A percentile compares a stretch with the other conserved stretches of the same genome.
Evolutionary conservation across 2,329 filamentous ascomycete species (phyloP).

Genomic region (Talaromyces albobiverticillius): DNA sequence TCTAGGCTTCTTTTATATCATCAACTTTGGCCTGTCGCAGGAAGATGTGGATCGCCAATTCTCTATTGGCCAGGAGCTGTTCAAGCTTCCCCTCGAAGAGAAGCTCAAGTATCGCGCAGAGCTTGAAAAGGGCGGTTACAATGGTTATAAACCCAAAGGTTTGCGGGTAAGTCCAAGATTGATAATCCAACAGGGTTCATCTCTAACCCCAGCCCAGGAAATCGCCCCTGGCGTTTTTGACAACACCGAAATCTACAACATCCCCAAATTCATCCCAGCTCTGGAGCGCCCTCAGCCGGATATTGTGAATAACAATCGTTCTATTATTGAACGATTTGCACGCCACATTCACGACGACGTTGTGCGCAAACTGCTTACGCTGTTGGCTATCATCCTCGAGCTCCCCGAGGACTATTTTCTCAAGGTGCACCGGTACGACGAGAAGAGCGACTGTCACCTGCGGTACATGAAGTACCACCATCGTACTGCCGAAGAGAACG

Average conservation of each 20-base stretch:
- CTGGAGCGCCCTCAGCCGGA: conserved; percentile 47
- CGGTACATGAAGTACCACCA: conserved; percentile 59
- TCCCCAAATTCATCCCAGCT: conserved; percentile 54
- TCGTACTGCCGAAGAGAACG: conserved; percentile 47
- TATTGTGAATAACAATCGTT: conserved; percentile 46
- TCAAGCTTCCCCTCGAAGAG: conserved; percentile 52
- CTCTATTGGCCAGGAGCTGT: conserved; percentile 55
- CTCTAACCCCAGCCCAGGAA: conserved; percentile 18
- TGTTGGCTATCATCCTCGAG: conserved; percentile 60
- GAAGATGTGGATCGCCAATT: conserved; percentile 58
- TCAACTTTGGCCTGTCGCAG: conserved; percentile 56
- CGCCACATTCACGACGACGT: conserved; percentile 53
- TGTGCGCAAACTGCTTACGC: conserved; percentile 52
- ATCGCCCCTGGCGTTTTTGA: conserved; percentile 40
- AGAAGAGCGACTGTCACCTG: conserved; percentile 56
- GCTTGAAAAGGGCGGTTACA: conserved; percentile 51
- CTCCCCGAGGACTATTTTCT: conserved; percentile 57
- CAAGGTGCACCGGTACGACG: conserved; percentile 55
- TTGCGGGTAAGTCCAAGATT: conserved; percentile 4
- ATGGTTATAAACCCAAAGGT: conserved; percentile 50
- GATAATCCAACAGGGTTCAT: neutral
- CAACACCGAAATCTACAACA: conserved; percentile 61
- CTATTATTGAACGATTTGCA: conserved; percentile 57
- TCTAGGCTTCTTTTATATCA: conserved; percentile 58
- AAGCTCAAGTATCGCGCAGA: conserved; percentile 54